phyloP scores from a whole-genome alignment of 768 basidiomycete genomes.

The Phallus indusiatus region DNA sequence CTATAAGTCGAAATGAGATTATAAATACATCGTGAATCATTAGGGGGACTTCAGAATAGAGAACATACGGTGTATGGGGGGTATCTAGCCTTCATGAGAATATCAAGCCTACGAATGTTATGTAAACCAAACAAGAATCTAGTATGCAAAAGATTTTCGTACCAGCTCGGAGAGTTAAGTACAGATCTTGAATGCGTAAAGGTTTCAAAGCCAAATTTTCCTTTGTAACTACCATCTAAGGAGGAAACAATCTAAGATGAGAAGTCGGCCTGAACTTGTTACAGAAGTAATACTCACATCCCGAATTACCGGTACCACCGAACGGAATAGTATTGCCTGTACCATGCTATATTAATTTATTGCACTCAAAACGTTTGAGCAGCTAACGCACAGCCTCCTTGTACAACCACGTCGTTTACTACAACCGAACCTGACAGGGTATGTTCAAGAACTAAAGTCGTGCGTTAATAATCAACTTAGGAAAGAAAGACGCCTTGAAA shows the following conservation, averaged over 20 bases:
- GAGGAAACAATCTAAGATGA: slow-evolving; percentile 14
- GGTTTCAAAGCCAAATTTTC: slow-evolving; percentile 45
- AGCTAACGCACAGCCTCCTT: slow-evolving; percentile 16
- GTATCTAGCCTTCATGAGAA: slow-evolving; percentile 23
- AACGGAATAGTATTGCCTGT: slow-evolving; percentile 36
- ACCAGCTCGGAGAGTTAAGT: slow-evolving; percentile 53
- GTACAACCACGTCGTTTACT: slow-evolving; percentile 54
- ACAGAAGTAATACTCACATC: slow-evolving; percentile 33
- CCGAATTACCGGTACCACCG: slow-evolving; percentile 52
- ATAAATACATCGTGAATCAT: neutral
- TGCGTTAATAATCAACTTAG: neutral
- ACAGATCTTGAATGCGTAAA: slow-evolving; percentile 43
- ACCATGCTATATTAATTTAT: slow-evolving; percentile 1
- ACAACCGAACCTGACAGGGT: slow-evolving; percentile 50
- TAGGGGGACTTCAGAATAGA: neutral
- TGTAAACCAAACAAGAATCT: neutral
- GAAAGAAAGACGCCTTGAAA: neutral
- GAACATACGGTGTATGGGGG: slow-evolving; percentile 29
- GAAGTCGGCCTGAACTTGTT: neutral
- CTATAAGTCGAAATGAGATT: neutral
- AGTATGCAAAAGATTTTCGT: slow-evolving; percentile 13
- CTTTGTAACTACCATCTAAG: slow-evolving; percentile 42
- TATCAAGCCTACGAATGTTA: slow-evolving; percentile 22
- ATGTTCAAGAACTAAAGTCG: slow-evolving; percentile 36
- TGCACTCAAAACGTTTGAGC: neutral